phyloP scores from a whole-genome alignment of 371 early-diverging fungal species.

The Quaeritorhiza haematococci region DNA sequence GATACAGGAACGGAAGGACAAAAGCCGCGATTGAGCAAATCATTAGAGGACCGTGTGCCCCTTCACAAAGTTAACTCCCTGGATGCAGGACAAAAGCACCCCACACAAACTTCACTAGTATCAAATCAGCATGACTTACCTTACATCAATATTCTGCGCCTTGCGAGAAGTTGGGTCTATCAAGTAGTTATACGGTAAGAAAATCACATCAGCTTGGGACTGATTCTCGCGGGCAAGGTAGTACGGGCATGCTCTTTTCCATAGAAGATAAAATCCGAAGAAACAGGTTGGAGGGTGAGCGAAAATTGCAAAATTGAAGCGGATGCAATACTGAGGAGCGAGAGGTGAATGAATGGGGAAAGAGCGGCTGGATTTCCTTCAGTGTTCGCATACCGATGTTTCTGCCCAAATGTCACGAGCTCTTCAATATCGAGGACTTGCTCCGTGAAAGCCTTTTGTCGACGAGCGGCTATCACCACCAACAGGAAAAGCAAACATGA shows the following conservation, averaged over 20 bases:
- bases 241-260: slow-evolving; percentile 73
- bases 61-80: no score
- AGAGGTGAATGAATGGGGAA: no score
- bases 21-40: neutral
- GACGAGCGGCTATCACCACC: no score
- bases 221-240: slow-evolving; percentile 62
- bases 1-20: neutral
- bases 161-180: slow-evolving; percentile 62
- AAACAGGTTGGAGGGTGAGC: no score
- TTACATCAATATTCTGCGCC: slow-evolving; percentile 35
- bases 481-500: no score
- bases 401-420: slow-evolving; percentile 45
- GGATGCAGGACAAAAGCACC: no score
- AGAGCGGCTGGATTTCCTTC: neutral
- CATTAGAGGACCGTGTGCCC: neutral
- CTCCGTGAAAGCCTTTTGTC: neutral
- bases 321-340: no score
- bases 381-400: slow-evolving; percentile 1
- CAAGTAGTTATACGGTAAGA: slow-evolving; percentile 92
- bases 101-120: no score
- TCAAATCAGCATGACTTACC: slow-evolving; percentile 4
- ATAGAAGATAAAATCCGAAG: no score
- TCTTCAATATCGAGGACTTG: slow-evolving; percentile 68
- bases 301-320: no score
- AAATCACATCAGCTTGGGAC: slow-evolving; percentile 69